Base-by-base conservation (phyloP, 306 rosid genomes). In the Benincasa hispida region DNA sequence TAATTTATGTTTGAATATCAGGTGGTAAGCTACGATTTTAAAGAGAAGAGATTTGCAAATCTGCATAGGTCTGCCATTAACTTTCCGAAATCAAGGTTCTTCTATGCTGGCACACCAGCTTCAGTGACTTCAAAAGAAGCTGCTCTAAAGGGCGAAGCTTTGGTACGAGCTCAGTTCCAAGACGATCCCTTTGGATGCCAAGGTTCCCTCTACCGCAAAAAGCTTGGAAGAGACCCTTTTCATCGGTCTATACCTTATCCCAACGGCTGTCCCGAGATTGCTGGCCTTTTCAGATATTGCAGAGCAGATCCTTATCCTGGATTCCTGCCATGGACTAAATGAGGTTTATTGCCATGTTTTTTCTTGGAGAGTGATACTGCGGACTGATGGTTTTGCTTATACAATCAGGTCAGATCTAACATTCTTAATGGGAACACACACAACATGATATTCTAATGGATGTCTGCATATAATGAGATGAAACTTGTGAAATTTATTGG, bases 21-120 rank as follows among this genome's bases (percentile, higher is more conserved):
- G 98, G 97, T 93, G 63, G 96, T 93, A 75, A 81, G 98, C 74
- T 93, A 91, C 41, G 96, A 91, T 88, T 93, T 93, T 81, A 93
- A 93, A 82, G 86, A 85, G 85, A 86, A 87, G 80, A 84, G 98
- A 80, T 94, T 94, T 83, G 90, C 87, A 0, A 84, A 82, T 80
- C 86, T 94, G 34, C 99, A 94, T 79, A 92, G 99, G 42, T 88
- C 96, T 18, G 98, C 99, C 28, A 85, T 94, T 55, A 88, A 90
- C 84, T 92, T 92, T 88, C 98, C 97, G 0, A 93, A 90, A 67
- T 82, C 91, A 9, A 90, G 96, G 83, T 92, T 94, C 86, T 88
- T 82, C 87, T 92, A 90, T 30, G 76, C 85, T 8, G 97, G 96
- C 78, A 92, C 96, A 48, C 90, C 99, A 17, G 89, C 95, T 41